A percentile compares a stretch with the other conserved stretches of the same genome.
Conservation (phyloP, 306 rosid species). For the Acacia crassicarpa region DNA sequence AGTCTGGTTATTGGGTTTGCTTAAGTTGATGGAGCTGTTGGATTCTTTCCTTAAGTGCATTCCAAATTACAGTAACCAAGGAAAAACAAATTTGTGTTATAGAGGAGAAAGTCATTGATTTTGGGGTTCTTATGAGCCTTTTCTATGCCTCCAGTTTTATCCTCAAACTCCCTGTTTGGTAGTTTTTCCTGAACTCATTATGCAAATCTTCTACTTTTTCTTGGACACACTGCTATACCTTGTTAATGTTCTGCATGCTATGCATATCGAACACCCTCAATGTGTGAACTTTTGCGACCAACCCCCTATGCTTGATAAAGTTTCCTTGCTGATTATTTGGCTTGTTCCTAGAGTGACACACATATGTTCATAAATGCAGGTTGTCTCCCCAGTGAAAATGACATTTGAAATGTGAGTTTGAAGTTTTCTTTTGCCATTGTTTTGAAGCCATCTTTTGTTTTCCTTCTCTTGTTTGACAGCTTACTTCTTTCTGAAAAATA, state of each 20-base stretch:
- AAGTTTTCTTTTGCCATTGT: not conserved
- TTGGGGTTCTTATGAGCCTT: not conserved
- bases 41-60: not conserved
- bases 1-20: not conserved
- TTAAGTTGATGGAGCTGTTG: not conserved
- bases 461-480: not conserved
- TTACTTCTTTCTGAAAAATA: conserved; percentile 19
- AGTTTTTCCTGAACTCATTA: not conserved
- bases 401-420: conserved; percentile 84
- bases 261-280: not conserved
- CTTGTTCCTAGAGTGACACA: conserved; percentile 3
- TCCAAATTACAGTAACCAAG: not conserved
- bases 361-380: conserved; percentile 55
- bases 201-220: not conserved
- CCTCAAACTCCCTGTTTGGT: not conserved
- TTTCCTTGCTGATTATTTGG: conserved; percentile 2
- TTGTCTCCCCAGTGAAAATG: conserved; percentile 92
- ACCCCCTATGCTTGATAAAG: not conserved
- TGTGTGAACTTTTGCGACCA: not conserved
- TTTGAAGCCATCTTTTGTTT: conserved; percentile 6
- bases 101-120: not conserved
- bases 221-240: not conserved
- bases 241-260: not conserved
- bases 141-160: not conserved
- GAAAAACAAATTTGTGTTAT: not conserved